These are phyloP conservation scores for Takashimella koratensis DNA, from an alignment of 1,284 basidiomycete species.

Conservation along the genomic window DNA sequence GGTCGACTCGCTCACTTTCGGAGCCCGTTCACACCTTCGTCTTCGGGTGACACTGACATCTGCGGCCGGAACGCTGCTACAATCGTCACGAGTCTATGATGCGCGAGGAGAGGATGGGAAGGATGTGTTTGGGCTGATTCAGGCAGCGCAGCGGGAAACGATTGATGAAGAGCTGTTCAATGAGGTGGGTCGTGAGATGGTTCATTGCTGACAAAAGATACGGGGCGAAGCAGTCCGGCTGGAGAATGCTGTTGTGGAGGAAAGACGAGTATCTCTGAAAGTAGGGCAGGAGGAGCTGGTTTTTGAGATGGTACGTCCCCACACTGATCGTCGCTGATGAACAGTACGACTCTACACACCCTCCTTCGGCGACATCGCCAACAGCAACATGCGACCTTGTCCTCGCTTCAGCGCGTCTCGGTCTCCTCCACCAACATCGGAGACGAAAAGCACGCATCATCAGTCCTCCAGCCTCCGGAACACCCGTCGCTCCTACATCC, in stretches of 20 bases:
- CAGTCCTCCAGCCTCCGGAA: neutral
- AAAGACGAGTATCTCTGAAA: conserved; percentile 14
- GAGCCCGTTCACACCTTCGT: conserved; percentile 27
- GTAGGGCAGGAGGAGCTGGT: conserved; percentile 27
- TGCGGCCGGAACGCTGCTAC: conserved; percentile 6
- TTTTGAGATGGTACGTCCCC: conserved; percentile 30
- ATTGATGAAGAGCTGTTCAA: conserved; percentile 47
- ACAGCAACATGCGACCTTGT: conserved; percentile 33
- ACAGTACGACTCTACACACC: conserved; percentile 29
- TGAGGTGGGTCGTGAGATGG: conserved; percentile 24
- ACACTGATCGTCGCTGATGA: neutral
- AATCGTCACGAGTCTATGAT: conserved; percentile 9
- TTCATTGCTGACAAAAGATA: conserved; percentile 15
- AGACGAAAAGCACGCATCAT: conserved; percentile 31
- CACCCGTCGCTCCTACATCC: conserved; percentile 4
- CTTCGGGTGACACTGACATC: conserved; percentile 26
- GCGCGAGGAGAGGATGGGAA: conserved; percentile 1
- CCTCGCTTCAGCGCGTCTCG: conserved; percentile 25
- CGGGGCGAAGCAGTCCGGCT: conserved; percentile 22
- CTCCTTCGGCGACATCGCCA: neutral
- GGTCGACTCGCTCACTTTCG: conserved; percentile 32
- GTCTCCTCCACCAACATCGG: conserved; percentile 29
- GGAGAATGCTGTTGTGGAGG: conserved; percentile 20
- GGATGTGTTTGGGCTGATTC: conserved; percentile 26
- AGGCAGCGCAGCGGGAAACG: conserved; percentile 41